Base-by-base conservation (phyloP, 2,329 filamentous ascomycete genomes). In the Penicillium digitatum region DNA sequence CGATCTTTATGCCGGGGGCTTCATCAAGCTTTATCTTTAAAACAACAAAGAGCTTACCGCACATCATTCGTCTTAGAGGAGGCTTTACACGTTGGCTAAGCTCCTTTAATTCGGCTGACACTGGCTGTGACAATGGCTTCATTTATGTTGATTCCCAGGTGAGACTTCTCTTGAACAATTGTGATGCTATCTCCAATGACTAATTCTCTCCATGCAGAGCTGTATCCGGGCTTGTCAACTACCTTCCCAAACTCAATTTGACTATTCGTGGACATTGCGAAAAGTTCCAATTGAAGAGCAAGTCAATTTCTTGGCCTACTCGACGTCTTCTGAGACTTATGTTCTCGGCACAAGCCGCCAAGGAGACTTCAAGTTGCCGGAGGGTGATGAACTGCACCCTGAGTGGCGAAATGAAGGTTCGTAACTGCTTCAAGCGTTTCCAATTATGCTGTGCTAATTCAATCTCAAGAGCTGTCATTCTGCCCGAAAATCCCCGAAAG, bases 11-110 rank as follows among this genome's bases (percentile, higher is more conserved):
- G 47, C 86, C 90, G 0, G 92, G 93, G 0, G 74, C 81, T 4
- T 90, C 90, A 0, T 88, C 93, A 0, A 87, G 85, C 55, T 92
- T 97, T 69, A 76, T 99, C 42, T 71, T 96, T 40, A 95, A 89
- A 66, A 90, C 90, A 45, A 83, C 90, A 34, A 88, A 90, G 61
- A 91, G 87, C 48, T 74, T 81, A 5, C 91, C 93, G 0, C 86
- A 85, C 61, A 82, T 96, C 14, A 73, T 95, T n/a, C 81, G 83
- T 11, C 76, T 96, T 1, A 83, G 87, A 57, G 87, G 88, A 0
- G 77, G 80, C 14, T 82, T 83, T 8, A 85, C 93, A 3, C 82
- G 85, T 37, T 85, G 86, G 47, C 79, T 97, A 64, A 89, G 86
- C 60, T 77, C 84, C 0, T 90, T 96, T 69, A 84, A 95, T 69